Evolutionary conservation across 257 asterid genomes (phyloP), one percentile per base, ranked within the genome.

Genomic region (Salvia miltiorrhiza): DNA sequence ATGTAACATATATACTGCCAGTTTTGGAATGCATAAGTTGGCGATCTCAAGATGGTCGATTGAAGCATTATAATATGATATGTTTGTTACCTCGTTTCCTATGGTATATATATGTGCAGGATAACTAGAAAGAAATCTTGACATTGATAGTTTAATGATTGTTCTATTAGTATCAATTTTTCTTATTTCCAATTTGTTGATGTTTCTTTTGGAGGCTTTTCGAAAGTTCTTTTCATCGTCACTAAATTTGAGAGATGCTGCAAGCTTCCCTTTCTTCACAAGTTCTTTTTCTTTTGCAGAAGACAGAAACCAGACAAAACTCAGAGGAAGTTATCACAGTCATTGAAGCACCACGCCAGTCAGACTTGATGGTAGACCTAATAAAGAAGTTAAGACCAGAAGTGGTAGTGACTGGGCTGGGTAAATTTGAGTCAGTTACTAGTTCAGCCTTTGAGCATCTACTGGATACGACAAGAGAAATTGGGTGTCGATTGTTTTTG

Each of bases 381-480:
- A 88, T 93, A 63, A 88, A 80, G 79, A 93, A 85, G 77, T 70
- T 93, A 85, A 84, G 85, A 82, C 98, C 98, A 68, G 94, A 90
- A 77, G 90, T 90, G 56, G 99, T 94, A 48, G 95, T 94, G 71
- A 91, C 99, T 57, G 97, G 99, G 72, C 86, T 94, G 63, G 93
- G 96, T 63, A 85, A 86, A 60, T 94, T 83, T 58, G 99, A 94
- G 78, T 85, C 97, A 1, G 96, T 91, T 76, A 91, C 99, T 17
- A 85, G 90, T 75, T 81, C 97, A 54, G 83, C 95, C 41, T 91
- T 94, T 77, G 96, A 91, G 79, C 90, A 82, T 73, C 95, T 94
- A 55, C 77, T 94, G 33, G 87, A 82, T 48, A 72, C 79, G 63
- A 93, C 98, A n/a, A 74, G 83, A 79, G 94, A 85, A 80, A 90